Percentiles rank a stretch among this genome's conserved stretches.
phyloP scores from a whole-genome alignment of 2,329 filamentous ascomycete species.

The Amauroascus verrucosus region DNA sequence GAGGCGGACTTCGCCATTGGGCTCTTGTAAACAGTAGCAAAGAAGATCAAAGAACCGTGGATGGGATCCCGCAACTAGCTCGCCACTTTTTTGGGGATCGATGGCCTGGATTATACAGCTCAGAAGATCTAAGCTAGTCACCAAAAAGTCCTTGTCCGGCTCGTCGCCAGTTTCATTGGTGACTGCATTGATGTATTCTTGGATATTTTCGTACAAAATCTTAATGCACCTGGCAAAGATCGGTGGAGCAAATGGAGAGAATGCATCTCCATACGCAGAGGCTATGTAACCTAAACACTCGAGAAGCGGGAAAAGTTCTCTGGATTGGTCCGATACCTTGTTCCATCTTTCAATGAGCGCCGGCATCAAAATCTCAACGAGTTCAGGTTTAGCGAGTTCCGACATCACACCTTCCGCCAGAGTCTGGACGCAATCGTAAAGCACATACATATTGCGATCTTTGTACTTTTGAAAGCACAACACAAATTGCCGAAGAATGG shows the following conservation, averaged over 20 bases:
- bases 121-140: conserved; percentile 86
- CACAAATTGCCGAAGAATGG: conserved; percentile 87
- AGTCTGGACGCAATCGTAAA: conserved; percentile 97
- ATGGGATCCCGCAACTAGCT: conserved; percentile 64
- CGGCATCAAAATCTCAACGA: conserved; percentile 84
- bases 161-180: conserved; percentile 60
- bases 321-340: conserved; percentile 73
- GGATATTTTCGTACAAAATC: conserved; percentile 84
- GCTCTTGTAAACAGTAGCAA: conserved; percentile 83
- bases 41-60: conserved; percentile 85
- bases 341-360: conserved; percentile 82
- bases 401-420: conserved; percentile 83
- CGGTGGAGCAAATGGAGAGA: conserved; percentile 72
- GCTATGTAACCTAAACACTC: conserved; percentile 94
- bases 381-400: conserved; percentile 64
- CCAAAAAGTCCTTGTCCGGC: conserved; percentile 92
- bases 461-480: conserved; percentile 91
- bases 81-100: conserved; percentile 59
- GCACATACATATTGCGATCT: conserved; percentile 96
- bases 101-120: conserved; percentile 90
- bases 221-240: conserved; percentile 82
- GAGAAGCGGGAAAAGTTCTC: conserved; percentile 88
- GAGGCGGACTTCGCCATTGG: conserved; percentile 83
- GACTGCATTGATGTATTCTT: conserved; percentile 62
- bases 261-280: conserved; percentile 68